phyloP scores from a whole-genome alignment of 495 filamentous ascomycete genomes.

The Penicillium cataractarum region DNA sequence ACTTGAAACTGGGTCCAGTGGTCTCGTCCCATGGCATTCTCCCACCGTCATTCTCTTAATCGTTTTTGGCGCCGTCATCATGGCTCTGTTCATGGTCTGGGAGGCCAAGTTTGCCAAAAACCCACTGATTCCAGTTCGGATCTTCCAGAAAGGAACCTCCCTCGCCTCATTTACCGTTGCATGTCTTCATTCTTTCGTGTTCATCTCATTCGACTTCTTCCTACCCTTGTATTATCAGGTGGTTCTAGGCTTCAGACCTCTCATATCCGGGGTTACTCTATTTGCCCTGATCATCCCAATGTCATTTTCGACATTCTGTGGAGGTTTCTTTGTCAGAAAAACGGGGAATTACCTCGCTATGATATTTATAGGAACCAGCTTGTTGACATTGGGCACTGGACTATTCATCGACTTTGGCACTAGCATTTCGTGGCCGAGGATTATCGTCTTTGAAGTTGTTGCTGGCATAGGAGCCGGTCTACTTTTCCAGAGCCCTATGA shows the following conservation, averaged over 20 bases:
- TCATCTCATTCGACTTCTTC: conserved; percentile 13
- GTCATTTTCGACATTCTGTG: neutral
- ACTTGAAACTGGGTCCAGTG: conserved; percentile 72
- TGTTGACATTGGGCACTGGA: conserved; percentile 64
- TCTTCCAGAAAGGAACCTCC: neutral
- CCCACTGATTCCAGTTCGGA: conserved; percentile 12
- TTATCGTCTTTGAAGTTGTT: conserved; percentile 59
- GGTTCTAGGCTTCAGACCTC: conserved; percentile 4
- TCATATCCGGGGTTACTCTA: conserved; percentile 14
- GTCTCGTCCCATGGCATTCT: conserved; percentile 73
- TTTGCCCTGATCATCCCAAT: conserved; percentile 12
- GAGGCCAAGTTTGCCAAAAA: conserved; percentile 6
- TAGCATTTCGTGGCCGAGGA: conserved; percentile 57
- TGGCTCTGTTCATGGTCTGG: conserved; percentile 8
- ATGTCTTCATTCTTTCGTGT: conserved; percentile 11
- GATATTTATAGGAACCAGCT: conserved; percentile 59
- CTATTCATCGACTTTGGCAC: conserved; percentile 63
- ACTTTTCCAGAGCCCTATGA: conserved; percentile 62
- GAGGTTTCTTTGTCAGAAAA: conserved; percentile 44
- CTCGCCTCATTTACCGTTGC: conserved; percentile 8
- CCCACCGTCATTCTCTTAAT: conserved; percentile 75
- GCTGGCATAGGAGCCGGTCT: conserved; percentile 64
- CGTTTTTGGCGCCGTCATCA: conserved; percentile 7
- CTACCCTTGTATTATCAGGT: conserved; percentile 15
- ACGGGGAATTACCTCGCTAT: conserved; percentile 23